Evolutionary conservation across 192 early-diverging fungal species (phyloP), one percentile per base, ranked within the genome.

Genomic region (Phycomyces nitens): DNA sequence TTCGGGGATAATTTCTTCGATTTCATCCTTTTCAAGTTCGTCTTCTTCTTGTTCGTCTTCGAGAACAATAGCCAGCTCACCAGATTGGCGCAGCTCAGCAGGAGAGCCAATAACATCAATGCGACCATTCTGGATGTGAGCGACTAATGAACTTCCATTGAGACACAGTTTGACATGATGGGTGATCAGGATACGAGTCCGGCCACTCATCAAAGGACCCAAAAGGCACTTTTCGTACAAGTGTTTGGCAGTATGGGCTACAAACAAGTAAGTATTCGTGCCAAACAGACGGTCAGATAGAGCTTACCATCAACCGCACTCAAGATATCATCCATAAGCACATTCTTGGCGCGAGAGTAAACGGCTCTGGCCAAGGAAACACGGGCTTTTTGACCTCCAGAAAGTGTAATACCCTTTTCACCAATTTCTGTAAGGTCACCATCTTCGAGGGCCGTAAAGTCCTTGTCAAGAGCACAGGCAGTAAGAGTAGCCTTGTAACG

Each of bases 331-430:
- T 97, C 95, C 60, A 94, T 81, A 2, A 96, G 58, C 24, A 96
- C 66, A 39, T 80, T 80, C 5, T 80, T 75, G 1, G 87, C 83
- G n/a, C 76, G 59, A 39, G 79, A 83, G 68, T 95, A 98, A 12
- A 96, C 83, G 11, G 94, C 94, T 15, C 96, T 81, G 0, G 93
- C 95, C 21, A 97, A 79, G 0, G 92, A 75, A 34, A 99, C 84
- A 27, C 94, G 77, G 60, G 89, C 89, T 75, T 94, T 95, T 76
- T 97, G 94, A 10, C 91, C 92, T 26, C 94, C 94, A 20, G 88
- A 89, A n/a, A 95, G 78, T 0, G 87, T 89, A 12, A 93, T 78
- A 18, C 93, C 92, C 66, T 92, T 90, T 67, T 94, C 94, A 38
- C 92, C 94, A 72, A 90, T 75, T 51, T 81, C 74, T 0, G 92